Conservation (phyloP, 1,284 basidiomycete genomes). For the Papiliotrema nemorosa region DNA sequence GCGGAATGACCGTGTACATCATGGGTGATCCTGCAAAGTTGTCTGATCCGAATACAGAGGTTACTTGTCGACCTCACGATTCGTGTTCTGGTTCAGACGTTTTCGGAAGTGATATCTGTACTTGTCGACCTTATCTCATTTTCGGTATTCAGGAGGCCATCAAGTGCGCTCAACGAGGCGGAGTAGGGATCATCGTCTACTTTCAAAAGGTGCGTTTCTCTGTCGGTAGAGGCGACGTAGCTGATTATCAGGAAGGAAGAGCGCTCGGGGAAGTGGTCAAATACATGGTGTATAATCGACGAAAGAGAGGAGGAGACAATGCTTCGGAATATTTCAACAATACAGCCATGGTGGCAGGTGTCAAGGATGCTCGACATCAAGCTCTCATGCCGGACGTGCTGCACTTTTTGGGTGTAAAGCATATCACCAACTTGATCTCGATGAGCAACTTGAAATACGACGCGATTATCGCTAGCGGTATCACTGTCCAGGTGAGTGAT, state of each 20-base stretch:
- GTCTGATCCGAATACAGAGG: constrained; percentile 72
- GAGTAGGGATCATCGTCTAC: constrained; percentile 89
- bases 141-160: constrained; percentile 94
- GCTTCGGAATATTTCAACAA: constrained; percentile 92
- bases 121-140: constrained; percentile 83
- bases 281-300: constrained; percentile 90
- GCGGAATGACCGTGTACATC: constrained; percentile 87
- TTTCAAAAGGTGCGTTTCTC: constrained; percentile 64
- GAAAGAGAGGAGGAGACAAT: constrained; percentile 88
- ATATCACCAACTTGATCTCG: constrained; percentile 83
- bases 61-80: constrained; percentile 90
- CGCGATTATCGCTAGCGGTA: constrained; percentile 82
- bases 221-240: constrained; percentile 71
- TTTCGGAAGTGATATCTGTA: constrained; percentile 84
- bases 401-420: constrained; percentile 87
- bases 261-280: constrained; percentile 91
- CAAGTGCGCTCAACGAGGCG: constrained; percentile 77
- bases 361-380: constrained; percentile 95
- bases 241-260: constrained; percentile 55
- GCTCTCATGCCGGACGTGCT: constrained; percentile 94
- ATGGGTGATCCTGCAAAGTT: constrained; percentile 80
- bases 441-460: constrained; percentile 89
- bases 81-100: constrained; percentile 65
- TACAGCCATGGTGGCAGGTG: constrained; percentile 88
- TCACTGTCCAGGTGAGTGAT: constrained; percentile 76